phyloP scores from a whole-genome alignment of 2,329 filamentous ascomycete species.

The Didymella glomerata region DNA sequence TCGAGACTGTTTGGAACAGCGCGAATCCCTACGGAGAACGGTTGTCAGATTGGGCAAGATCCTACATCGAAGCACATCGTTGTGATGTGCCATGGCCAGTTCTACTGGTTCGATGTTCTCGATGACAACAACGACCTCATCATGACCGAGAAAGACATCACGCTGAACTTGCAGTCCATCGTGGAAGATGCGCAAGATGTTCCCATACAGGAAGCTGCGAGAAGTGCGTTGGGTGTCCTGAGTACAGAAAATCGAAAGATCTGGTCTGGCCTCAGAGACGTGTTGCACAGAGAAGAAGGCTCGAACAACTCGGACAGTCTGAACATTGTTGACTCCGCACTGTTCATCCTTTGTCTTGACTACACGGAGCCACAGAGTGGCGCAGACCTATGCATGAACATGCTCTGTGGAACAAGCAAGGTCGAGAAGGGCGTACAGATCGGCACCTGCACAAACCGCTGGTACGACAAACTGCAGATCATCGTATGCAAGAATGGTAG shows the following conservation, averaged over 20 bases:
- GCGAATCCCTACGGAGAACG: constrained; percentile 89
- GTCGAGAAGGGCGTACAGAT: constrained; percentile 94
- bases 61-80: constrained; percentile 92
- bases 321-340: constrained; percentile 91
- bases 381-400: constrained; percentile 92
- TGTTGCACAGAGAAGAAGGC: constrained; percentile 82
- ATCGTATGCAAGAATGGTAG: constrained; percentile 99
- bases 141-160: constrained; percentile 95
- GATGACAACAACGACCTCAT: constrained; percentile 95
- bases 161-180: constrained; percentile 89
- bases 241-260: constrained; percentile 96
- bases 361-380: constrained; percentile 85
- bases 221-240: constrained; percentile 88
- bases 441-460: constrained; percentile 95
- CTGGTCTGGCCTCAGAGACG: constrained; percentile 90
- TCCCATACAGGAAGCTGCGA: constrained; percentile 93
- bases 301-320: constrained; percentile 97
- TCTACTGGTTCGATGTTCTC: constrained; percentile 98
- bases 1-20: constrained; percentile 94
- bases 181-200: constrained; percentile 89
- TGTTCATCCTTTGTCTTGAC: constrained; percentile 92
- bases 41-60: constrained; percentile 95
- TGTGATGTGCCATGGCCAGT: constrained; percentile 91
- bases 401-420: constrained; percentile 95
- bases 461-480: constrained; percentile 99